These are phyloP conservation scores for Penicillium paneum DNA, from an alignment of 2,329 filamentous ascomycete species.

Conservation along the genomic window DNA sequence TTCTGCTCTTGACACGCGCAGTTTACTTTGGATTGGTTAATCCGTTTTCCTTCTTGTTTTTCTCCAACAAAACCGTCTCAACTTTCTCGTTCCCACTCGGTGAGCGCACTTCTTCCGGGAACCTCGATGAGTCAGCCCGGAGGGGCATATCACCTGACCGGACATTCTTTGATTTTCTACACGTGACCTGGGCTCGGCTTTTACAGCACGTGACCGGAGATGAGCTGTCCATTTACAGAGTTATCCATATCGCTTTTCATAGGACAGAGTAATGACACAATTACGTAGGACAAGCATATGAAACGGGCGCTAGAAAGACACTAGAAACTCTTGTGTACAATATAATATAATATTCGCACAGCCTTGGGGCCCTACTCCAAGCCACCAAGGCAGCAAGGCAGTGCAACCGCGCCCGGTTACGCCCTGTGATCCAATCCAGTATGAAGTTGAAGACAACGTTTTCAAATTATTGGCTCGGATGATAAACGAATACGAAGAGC, in stretches of 20 bases:
- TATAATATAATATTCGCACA: not conserved
- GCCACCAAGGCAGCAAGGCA: slow-evolving; percentile 2
- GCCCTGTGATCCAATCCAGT: not conserved
- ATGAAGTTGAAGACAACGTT: not conserved
- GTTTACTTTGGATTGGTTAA: not conserved
- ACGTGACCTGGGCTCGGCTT: not conserved
- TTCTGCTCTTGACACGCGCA: not conserved
- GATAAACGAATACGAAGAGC: not conserved
- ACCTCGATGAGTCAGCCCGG: slow-evolving; percentile 1
- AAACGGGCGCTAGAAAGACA: not conserved
- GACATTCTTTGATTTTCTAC: accelerated
- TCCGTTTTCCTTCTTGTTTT: not conserved
- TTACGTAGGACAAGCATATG: not conserved
- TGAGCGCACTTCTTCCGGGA: slow-evolving; percentile 4
- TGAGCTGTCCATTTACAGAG: not conserved
- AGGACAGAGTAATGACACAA: not conserved
- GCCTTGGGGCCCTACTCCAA: not conserved
- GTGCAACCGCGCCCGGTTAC: slow-evolving; percentile 5
- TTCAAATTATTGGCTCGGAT: not conserved
- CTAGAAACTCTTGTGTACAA: not conserved
- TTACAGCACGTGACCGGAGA: not conserved
- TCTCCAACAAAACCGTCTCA: not conserved
- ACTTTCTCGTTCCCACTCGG: slow-evolving; percentile 4
- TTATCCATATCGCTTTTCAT: not conserved
- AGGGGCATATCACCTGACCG: slow-evolving; percentile 2